These are phyloP conservation scores for Parathielavia hyrcaniae DNA, from an alignment of 495 filamentous ascomycete species.

Conservation along the genomic window DNA sequence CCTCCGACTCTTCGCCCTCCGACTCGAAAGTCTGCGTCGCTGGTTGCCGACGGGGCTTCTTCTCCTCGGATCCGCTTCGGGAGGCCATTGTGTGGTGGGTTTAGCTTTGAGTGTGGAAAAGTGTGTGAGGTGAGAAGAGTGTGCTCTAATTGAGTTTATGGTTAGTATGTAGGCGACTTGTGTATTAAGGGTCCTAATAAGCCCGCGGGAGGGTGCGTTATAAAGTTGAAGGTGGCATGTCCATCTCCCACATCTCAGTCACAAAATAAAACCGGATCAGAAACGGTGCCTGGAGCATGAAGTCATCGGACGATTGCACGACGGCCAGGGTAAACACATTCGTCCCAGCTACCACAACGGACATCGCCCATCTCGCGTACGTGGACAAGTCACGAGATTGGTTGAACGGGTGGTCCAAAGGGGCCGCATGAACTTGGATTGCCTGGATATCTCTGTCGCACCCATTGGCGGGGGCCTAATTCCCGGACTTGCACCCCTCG, in stretches of 20 bases:
- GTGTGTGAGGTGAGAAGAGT: background rate
- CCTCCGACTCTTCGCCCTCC: constrained; percentile 38
- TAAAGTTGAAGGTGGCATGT: constrained; percentile 9
- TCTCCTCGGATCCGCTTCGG: constrained; percentile 34
- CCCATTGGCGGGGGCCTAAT: background rate
- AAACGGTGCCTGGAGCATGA: constrained; percentile 18
- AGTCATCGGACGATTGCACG: constrained; percentile 20
- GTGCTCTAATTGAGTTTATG: background rate
- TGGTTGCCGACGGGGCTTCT: constrained; percentile 28
- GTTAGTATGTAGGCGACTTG: background rate
- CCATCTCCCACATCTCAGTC: constrained; percentile 5
- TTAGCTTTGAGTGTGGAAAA: background rate
- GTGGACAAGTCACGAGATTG: background rate
- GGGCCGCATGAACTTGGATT: constrained; percentile 13
- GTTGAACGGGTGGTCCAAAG: background rate
- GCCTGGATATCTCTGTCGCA: background rate
- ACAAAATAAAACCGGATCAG: constrained; percentile 22
- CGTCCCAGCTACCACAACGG: constrained; percentile 8
- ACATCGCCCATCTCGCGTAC: background rate
- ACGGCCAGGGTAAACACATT: background rate
- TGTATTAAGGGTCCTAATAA: constrained; percentile 7
- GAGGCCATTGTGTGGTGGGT: constrained; percentile 28
- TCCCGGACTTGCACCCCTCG: background rate
- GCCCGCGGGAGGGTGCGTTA: constrained; percentile 14
- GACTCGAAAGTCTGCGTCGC: constrained; percentile 35